phyloP scores from a whole-genome alignment of 73 alveolate species.

The Tetrahymena borealis region DNA sequence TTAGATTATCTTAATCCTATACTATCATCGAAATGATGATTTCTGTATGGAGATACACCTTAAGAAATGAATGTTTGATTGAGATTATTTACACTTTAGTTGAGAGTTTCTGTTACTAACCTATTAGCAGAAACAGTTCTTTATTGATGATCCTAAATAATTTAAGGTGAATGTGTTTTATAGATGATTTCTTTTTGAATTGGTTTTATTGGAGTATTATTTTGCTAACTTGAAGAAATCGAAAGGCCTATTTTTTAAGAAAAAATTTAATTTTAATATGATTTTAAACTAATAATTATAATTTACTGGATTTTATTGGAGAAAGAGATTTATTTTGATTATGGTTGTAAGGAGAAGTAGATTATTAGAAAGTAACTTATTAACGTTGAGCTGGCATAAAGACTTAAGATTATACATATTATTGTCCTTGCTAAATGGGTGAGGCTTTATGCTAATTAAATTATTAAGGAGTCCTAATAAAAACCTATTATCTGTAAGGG shows the following conservation, averaged over 20 bases:
- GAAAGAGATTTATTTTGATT: neutral
- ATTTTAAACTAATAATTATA: neutral
- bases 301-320: neutral
- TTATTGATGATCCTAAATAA: neutral
- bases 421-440: neutral
- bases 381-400: neutral
- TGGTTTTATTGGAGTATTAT: neutral
- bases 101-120: neutral
- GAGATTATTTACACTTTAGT: neutral
- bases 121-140: neutral
- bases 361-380: neutral
- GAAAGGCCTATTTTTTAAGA: neutral
- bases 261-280: neutral
- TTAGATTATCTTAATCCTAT: neutral
- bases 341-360: neutral
- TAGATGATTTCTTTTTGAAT: neutral
- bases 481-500: neutral
- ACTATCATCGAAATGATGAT: neutral
- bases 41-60: neutral
- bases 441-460: neutral
- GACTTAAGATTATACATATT: no score
- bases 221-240: neutral
- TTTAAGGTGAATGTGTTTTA: neutral
- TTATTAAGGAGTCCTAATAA: neutral
- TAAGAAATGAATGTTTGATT: neutral